These are phyloP conservation scores for Erythrophleum fordii DNA, from an alignment of 306 rosid genomes.

Conservation along the genomic window DNA sequence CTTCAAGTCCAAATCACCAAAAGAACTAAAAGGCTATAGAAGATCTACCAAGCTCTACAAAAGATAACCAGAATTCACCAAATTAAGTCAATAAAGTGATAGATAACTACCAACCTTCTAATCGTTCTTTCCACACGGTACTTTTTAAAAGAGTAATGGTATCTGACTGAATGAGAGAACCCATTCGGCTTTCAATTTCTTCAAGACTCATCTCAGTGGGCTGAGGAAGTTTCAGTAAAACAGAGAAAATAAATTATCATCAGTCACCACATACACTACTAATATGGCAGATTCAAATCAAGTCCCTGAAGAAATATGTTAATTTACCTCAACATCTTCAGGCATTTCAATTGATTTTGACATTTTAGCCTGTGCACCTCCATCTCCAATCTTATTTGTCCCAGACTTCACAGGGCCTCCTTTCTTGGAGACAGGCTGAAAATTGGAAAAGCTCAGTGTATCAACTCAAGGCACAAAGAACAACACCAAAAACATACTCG, in stretches of 20 bases:
- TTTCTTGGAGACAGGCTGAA: conserved; percentile 74
- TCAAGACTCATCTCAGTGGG: conserved; percentile 96
- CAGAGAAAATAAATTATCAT: neutral
- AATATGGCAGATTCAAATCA: conserved; percentile 22
- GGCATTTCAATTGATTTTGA: conserved; percentile 67
- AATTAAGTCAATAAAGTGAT: conserved; percentile 12
- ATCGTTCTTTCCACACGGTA: conserved; percentile 93
- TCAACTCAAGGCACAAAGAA: conserved; percentile 36
- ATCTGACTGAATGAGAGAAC: conserved; percentile 80
- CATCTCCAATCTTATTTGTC: conserved; percentile 74
- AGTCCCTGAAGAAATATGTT: neutral
- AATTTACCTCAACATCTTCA: conserved; percentile 91
- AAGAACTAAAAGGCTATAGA: neutral
- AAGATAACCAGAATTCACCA: neutral
- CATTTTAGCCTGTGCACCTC: conserved; percentile 63
- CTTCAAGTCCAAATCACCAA: conserved; percentile 1
- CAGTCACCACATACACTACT: conserved; percentile 2
- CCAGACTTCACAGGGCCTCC: conserved; percentile 65
- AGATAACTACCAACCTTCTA: conserved; percentile 72
- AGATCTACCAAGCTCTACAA: neutral
- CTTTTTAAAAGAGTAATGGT: conserved; percentile 84
- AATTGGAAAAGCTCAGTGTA: conserved; percentile 25
- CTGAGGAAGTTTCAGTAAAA: conserved; percentile 50
- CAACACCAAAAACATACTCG: conserved; percentile 26
- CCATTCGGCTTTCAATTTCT: conserved; percentile 91